A percentile compares a stretch with the other conserved stretches of the same genome.
These are phyloP conservation scores for Vitis riparia DNA, from an alignment of 164 flowering plant genomes.

Conservation along the genomic window DNA sequence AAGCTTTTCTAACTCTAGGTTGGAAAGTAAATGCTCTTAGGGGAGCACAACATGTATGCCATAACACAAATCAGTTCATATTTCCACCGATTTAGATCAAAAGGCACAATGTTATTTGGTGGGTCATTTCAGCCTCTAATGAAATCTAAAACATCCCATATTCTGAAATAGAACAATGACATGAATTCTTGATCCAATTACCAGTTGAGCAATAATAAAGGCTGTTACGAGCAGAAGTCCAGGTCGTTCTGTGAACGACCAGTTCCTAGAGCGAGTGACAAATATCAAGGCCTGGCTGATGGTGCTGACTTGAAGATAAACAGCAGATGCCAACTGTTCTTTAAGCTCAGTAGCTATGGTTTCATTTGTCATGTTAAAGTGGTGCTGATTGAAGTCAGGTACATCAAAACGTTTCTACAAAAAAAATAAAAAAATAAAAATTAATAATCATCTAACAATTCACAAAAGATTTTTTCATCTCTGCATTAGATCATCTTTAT, in stretches of 20 bases:
- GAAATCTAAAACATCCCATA: not conserved
- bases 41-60: no score
- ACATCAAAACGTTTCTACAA: constrained; percentile 41
- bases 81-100: no score
- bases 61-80: no score
- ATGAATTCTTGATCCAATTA: constrained; percentile 7
- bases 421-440: not conserved
- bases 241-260: constrained; percentile 69
- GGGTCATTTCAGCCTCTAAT: no score
- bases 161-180: not conserved
- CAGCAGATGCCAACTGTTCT: constrained; percentile 46
- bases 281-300: constrained; percentile 74
- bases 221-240: constrained; percentile 60
- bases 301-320: constrained; percentile 73
- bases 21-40: no score
- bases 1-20: not conserved
- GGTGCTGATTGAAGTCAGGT: constrained; percentile 22
- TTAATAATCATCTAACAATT: not conserved
- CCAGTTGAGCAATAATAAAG: constrained; percentile 69
- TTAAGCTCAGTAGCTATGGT: constrained; percentile 4
- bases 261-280: constrained; percentile 68
- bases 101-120: no score
- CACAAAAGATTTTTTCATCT: not conserved
- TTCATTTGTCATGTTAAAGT: constrained; percentile 7
- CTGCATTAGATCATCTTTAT: not conserved